Conservation (phyloP, 192 early-diverging fungal genomes). For the Backusella sp. region DNA sequence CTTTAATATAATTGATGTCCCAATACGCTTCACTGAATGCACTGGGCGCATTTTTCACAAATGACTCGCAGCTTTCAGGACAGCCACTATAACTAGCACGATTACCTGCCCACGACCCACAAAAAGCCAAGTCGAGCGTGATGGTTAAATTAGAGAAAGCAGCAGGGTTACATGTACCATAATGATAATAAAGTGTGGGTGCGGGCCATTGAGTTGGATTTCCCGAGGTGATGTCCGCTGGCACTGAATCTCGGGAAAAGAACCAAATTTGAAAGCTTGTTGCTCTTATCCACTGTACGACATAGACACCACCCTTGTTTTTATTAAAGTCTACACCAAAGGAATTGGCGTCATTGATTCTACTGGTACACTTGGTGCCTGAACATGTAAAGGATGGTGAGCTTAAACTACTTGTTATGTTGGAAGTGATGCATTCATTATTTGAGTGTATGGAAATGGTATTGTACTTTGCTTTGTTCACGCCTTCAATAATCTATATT, state of each 20-base stretch:
- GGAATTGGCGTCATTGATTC: not conserved
- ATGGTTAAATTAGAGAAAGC: not conserved
- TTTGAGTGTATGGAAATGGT: not conserved
- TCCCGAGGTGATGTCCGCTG: not conserved
- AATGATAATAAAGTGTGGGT: not conserved
- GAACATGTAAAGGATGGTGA: not conserved
- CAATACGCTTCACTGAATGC: not conserved
- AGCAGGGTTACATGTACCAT: not conserved
- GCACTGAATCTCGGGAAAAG: not conserved
- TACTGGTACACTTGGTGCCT: not conserved
- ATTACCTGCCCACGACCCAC: not conserved
- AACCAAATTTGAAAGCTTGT: not conserved
- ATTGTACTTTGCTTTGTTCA: not conserved
- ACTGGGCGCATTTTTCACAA: not conserved
- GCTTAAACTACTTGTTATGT: not conserved
- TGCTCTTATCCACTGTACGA: not conserved
- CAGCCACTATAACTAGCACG: not conserved
- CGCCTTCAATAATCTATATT: not conserved
- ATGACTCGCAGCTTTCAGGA: not conserved
- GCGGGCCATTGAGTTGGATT: not conserved
- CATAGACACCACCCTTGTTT: not conserved
- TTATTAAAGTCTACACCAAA: not conserved
- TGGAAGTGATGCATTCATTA: not conserved
- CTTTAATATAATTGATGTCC: not conserved
- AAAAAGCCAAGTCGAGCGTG: not conserved